Percentiles rank a stretch among this genome's conserved stretches.
Evolutionary conservation across 2,329 filamentous ascomycete genomes (phyloP).

Genomic region (Parafenestella ontariensis): DNA sequence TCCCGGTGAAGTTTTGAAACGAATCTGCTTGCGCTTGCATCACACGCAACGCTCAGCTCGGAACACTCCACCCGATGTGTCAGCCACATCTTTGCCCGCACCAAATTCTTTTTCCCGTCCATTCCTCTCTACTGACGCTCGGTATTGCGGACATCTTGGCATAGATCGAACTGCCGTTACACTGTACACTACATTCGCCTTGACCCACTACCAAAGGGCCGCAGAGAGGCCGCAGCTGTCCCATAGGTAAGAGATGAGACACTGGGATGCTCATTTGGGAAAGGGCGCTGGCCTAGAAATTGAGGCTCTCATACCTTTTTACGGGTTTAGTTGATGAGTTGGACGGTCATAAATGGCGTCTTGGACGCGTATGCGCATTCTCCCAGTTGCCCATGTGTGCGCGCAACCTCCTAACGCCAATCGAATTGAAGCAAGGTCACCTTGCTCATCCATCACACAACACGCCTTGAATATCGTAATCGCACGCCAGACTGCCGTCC

Average conservation of each 20-base stretch:
- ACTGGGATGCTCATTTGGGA: neutral
- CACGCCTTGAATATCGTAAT: constrained; percentile 6
- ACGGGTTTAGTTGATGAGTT: neutral
- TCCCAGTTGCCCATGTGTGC: constrained; percentile 2
- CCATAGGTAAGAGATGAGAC: neutral
- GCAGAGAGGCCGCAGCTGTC: neutral
- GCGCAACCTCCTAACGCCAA: constrained; percentile 2
- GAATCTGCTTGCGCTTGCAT: neutral
- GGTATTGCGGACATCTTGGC: too few species aligned
- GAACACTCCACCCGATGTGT: neutral
- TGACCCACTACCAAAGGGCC: neutral
- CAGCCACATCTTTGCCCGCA: neutral
- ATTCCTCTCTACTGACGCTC: too few species aligned
- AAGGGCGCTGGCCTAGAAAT: neutral
- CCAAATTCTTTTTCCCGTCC: neutral
- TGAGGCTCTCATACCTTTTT: constrained; percentile 7
- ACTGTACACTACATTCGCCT: neutral
- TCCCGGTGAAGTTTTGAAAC: neutral
- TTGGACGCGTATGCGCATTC: constrained; percentile 11
- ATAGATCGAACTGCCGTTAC: neutral
- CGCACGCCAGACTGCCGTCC: neutral
- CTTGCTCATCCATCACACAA: constrained; percentile 11
- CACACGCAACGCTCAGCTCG: neutral
- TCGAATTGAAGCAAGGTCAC: constrained; percentile 1
- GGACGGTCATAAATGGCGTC: constrained; percentile 7